Conservation (phyloP, 805 yeast species). For the Cyberlindnera sargentensis region DNA sequence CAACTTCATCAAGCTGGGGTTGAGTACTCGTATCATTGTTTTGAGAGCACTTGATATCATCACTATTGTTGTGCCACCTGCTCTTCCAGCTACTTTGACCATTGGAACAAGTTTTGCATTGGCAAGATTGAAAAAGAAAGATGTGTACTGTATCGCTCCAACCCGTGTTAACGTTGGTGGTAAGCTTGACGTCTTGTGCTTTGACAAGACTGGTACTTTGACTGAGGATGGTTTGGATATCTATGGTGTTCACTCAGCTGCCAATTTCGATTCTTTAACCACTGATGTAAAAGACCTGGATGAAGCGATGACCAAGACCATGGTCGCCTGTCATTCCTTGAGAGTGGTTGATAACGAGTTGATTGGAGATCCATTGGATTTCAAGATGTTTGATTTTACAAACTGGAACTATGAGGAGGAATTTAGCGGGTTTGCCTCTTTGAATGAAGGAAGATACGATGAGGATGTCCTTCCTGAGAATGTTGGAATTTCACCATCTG, state of each 20-base stretch:
- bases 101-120: conserved; percentile 95
- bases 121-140: conserved; percentile 56
- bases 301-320: conserved; percentile 29
- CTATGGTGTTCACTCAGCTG: conserved; percentile 48
- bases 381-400: conserved; percentile 88
- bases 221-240: conserved; percentile 97
- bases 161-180: conserved; percentile 96
- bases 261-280: conserved; percentile 24
- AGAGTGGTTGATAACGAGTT: conserved; percentile 70
- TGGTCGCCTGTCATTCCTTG: conserved; percentile 77
- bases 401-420: conserved; percentile 73
- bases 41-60: conserved; percentile 88
- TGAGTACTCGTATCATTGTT: conserved; percentile 62
- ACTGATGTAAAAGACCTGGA: conserved; percentile 20
- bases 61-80: conserved; percentile 98
- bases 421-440: conserved; percentile 33
- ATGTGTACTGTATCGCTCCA: conserved; percentile 88
- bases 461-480: conserved; percentile 35
- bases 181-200: conserved; percentile 80
- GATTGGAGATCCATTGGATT: conserved; percentile 91
- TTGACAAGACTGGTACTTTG: conserved; percentile 95
- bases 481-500: conserved; percentile 38
- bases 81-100: conserved; percentile 93
- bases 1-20: conserved; percentile 71
- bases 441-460: conserved; percentile 32